These are phyloP conservation scores for Eucalyptus sp. DNA, from an alignment of 345 rosid species.

Conservation along the genomic window DNA sequence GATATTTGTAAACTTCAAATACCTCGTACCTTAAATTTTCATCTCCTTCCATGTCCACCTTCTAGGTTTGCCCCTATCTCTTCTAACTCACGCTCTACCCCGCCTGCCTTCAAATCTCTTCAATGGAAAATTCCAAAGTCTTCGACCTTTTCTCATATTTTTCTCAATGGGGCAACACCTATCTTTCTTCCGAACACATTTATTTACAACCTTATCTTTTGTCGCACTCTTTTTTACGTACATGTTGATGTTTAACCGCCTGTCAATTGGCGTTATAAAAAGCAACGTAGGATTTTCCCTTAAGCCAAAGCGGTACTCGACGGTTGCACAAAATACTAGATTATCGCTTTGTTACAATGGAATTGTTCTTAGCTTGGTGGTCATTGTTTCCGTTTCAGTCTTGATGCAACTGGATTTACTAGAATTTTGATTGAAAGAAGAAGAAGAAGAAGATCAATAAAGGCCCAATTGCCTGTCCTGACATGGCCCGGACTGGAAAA, in stretches of 20 bases:
- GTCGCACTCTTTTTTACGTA: too few relatives aligned
- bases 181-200: not conserved
- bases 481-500: too few relatives aligned
- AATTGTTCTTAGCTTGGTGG: too few relatives aligned
- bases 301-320: not conserved
- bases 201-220: not conserved
- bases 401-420: not conserved
- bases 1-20: not conserved
- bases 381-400: not conserved
- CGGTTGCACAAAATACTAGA: not conserved
- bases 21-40: not conserved
- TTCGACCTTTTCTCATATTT: not conserved
- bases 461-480: too few relatives aligned
- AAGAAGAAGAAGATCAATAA: not conserved
- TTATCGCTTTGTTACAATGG: not conserved
- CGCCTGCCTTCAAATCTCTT: not conserved
- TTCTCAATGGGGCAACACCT: not conserved
- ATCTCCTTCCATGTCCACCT: not conserved
- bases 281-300: too few relatives aligned
- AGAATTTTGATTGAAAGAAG: too few relatives aligned
- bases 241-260: accelerated
- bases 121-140: not conserved
- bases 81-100: not conserved
- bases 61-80: not conserved
- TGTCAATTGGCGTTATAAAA: accelerated